Conservation (phyloP, 176 grass and related monocot species). For the Oryza glaberrima region DNA sequence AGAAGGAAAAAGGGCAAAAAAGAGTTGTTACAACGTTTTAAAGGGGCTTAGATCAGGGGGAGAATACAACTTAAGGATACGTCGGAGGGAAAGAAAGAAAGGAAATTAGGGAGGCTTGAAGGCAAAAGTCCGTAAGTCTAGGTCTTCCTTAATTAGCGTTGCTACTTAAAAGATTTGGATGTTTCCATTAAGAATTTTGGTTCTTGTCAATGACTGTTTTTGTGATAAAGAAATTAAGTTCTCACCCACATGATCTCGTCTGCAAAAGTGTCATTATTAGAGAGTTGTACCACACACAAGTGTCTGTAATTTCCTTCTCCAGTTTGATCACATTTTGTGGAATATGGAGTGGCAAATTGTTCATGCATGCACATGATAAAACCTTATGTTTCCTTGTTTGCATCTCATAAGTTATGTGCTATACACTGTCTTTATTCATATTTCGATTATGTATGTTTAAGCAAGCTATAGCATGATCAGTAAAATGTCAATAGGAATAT, state of each 20-base stretch:
- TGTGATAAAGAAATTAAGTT: no score
- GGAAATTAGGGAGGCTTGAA: no score
- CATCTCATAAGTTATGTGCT: background rate
- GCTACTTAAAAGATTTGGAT: no score
- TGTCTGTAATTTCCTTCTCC: slow-evolving; percentile 7
- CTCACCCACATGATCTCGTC: background rate
- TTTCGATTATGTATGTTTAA: background rate
- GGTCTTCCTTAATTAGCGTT: no score
- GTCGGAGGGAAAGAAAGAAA: no score
- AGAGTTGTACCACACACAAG: slow-evolving; percentile 5
- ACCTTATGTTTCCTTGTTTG: background rate
- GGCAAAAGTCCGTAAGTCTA: no score
- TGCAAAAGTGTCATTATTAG: slow-evolving; percentile 1
- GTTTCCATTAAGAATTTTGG: no score
- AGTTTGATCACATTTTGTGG: slow-evolving; percentile 21
- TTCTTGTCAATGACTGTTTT: no score
- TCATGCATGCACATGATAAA: slow-evolving; percentile 21
- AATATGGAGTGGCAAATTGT: slow-evolving; percentile 19
- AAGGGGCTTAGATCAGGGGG: no score
- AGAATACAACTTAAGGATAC: no score
- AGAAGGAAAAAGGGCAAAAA: no score
- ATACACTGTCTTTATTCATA: background rate
- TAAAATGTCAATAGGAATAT: background rate
- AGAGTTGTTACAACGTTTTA: no score
- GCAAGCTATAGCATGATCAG: background rate